phyloP scores from a whole-genome alignment of 371 early-diverging fungal genomes.

The Mucor racemosus region DNA sequence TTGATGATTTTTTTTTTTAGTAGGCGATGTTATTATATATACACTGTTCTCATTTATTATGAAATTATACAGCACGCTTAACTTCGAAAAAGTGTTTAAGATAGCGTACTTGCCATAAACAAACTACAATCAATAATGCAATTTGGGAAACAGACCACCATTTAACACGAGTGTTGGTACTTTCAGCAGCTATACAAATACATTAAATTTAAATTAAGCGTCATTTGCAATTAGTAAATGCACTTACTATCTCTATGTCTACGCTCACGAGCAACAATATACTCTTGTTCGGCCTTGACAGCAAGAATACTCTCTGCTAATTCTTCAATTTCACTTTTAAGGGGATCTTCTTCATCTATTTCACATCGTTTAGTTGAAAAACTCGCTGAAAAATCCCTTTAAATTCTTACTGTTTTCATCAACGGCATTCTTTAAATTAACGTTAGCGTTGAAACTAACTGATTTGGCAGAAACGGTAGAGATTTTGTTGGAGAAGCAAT shows the following conservation, averaged over 20 bases:
- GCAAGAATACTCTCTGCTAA: slow-evolving; percentile 68
- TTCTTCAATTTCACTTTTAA: slow-evolving; percentile 70
- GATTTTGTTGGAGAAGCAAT: slow-evolving; percentile 78
- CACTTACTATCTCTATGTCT: slow-evolving; percentile 74
- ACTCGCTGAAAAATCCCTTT: neutral
- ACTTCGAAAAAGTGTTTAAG: slow-evolving; percentile 81
- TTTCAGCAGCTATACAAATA: slow-evolving; percentile 67
- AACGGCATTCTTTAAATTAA: slow-evolving; percentile 32
- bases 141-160: slow-evolving; percentile 82
- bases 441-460: slow-evolving; percentile 58
- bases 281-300: slow-evolving; percentile 77
- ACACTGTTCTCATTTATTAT: neutral
- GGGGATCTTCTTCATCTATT: slow-evolving; percentile 60
- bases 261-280: slow-evolving; percentile 71
- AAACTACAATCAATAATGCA: slow-evolving; percentile 63
- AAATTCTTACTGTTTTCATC: slow-evolving; percentile 30
- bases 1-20: neutral
- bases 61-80: slow-evolving; percentile 67
- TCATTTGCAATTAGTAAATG: neutral
- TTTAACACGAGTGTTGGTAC: slow-evolving; percentile 76
- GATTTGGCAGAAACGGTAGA: slow-evolving; percentile 56
- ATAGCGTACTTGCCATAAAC: slow-evolving; percentile 74
- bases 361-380: neutral
- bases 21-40: neutral
- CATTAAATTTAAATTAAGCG: too few species aligned